phyloP scores from a whole-genome alignment of 202 grass and related monocot species.

The Panicum virgatum region DNA sequence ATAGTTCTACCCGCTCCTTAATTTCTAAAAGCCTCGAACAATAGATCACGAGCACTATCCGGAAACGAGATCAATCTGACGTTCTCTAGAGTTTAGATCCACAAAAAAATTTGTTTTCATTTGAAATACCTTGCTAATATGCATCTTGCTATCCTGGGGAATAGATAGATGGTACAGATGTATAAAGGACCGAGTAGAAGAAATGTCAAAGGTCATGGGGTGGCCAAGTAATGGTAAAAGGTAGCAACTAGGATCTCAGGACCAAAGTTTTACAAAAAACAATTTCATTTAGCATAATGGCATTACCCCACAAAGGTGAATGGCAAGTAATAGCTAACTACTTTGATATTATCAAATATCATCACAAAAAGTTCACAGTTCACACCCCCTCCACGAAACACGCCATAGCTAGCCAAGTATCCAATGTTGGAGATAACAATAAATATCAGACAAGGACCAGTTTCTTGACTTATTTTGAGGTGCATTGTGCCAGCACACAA shows the following conservation, averaged over 20 bases:
- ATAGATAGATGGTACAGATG: not conserved
- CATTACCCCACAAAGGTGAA: slow-evolving; percentile 33
- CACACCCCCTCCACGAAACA: not conserved
- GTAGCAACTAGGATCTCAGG: not conserved
- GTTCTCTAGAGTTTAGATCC: not conserved
- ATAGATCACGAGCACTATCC: too few relatives aligned
- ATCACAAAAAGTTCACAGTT: not conserved
- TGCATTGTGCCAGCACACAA: too few relatives aligned
- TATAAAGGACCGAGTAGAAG: not conserved
- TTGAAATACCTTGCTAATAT: not conserved
- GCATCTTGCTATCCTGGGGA: not conserved
- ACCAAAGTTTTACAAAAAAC: not conserved
- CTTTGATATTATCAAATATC: slow-evolving; percentile 9
- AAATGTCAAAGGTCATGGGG: not conserved
- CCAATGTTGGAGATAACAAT: not conserved
- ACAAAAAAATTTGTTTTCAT: not conserved
- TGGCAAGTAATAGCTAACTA: slow-evolving; percentile 17
- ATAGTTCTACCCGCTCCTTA: slow-evolving; percentile 12
- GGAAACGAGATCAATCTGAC: slow-evolving; percentile 12
- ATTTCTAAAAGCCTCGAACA: not conserved
- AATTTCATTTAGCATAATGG: not conserved
- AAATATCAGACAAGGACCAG: not conserved
- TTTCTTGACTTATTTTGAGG: slow-evolving; percentile 1
- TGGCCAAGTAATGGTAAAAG: not conserved
- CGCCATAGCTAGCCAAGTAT: not conserved